Evolutionary conservation across 2,329 filamentous ascomycete species (phyloP).

Genomic region (Hypocrella siamensis): DNA sequence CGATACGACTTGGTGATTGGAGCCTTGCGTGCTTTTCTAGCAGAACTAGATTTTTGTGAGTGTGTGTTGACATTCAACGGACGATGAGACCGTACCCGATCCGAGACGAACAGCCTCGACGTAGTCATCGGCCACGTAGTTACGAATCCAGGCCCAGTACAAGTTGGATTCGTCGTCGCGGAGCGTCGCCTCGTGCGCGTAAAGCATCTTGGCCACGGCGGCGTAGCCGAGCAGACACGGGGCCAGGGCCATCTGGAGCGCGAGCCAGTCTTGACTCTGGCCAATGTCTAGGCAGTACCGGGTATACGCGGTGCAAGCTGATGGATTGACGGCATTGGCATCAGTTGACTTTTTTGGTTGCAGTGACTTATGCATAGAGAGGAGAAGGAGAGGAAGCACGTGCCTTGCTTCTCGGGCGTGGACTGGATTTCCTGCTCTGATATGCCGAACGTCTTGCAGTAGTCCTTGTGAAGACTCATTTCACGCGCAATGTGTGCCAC

Average conservation of each 20-base stretch:
- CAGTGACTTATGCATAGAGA: not conserved
- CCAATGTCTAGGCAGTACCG: constrained; percentile 81
- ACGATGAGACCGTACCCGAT: constrained; percentile 35
- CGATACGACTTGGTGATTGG: constrained; percentile 60
- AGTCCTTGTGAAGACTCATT: constrained; percentile 65
- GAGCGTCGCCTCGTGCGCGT: constrained; percentile 43
- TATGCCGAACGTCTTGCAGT: constrained; percentile 70
- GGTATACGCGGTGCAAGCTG: constrained; percentile 69
- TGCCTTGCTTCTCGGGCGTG: constrained; percentile 61
- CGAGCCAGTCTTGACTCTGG: constrained; percentile 75
- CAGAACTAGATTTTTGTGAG: too few relatives aligned
- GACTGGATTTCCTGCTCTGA: constrained; percentile 55
- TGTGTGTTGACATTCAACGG: not conserved
- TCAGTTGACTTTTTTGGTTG: too few relatives aligned
- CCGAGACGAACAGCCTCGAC: constrained; percentile 53
- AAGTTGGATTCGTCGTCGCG: constrained; percentile 44
- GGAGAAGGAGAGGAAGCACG: constrained; percentile 2
- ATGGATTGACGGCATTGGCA: not conserved
- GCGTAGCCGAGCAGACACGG: constrained; percentile 87
- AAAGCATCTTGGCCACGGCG: constrained; percentile 57
- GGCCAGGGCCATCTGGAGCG: constrained; percentile 67
- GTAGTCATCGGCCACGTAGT: constrained; percentile 74
- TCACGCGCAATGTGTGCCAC: constrained; percentile 66
- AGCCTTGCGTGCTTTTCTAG: constrained; percentile 60
- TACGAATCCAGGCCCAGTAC: constrained; percentile 87